Conservation (phyloP, 805 yeast genomes). For the Candida nemodendra region DNA sequence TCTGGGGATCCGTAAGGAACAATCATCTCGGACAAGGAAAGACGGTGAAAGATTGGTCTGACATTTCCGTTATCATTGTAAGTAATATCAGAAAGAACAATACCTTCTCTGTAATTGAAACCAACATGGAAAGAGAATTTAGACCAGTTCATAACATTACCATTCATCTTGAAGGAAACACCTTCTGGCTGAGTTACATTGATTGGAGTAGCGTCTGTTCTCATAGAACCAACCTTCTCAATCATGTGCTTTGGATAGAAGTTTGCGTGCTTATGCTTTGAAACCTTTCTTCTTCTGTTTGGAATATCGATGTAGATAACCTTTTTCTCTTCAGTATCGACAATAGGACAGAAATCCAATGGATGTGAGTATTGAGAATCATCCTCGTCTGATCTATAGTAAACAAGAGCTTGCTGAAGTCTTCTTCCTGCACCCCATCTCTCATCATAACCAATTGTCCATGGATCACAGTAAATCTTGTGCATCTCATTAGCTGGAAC, state of each 20-base stretch:
- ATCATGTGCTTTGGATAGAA: slow-evolving; percentile 65
- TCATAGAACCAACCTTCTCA: slow-evolving; percentile 61
- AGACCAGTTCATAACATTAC: slow-evolving; percentile 72
- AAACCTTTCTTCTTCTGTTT: slow-evolving; percentile 66
- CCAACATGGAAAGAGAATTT: slow-evolving; percentile 78
- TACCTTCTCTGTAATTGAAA: slow-evolving; percentile 83
- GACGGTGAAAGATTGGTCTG: slow-evolving; percentile 74
- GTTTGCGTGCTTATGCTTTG: slow-evolving; percentile 65
- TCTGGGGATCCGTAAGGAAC: slow-evolving; percentile 83
- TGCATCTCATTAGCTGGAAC: slow-evolving; percentile 61
- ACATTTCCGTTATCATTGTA: slow-evolving; percentile 75
- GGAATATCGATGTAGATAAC: slow-evolving; percentile 78
- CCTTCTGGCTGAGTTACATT: slow-evolving; percentile 79
- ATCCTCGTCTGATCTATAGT: slow-evolving; percentile 72
- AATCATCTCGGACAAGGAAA: slow-evolving; percentile 78
- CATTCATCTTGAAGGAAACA: slow-evolving; percentile 70
- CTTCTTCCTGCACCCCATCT: slow-evolving; percentile 77
- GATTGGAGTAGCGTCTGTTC: slow-evolving; percentile 65
- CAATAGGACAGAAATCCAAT: slow-evolving; percentile 78
- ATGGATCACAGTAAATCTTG: slow-evolving; percentile 62
- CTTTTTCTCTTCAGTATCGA: slow-evolving; percentile 67
- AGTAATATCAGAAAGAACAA: slow-evolving; percentile 69
- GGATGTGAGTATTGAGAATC: slow-evolving; percentile 71
- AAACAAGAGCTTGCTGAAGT: slow-evolving; percentile 78
- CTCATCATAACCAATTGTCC: slow-evolving; percentile 63